phyloP scores from a whole-genome alignment of 805 yeast species.

The Wickerhamomyces sydowiorum region DNA sequence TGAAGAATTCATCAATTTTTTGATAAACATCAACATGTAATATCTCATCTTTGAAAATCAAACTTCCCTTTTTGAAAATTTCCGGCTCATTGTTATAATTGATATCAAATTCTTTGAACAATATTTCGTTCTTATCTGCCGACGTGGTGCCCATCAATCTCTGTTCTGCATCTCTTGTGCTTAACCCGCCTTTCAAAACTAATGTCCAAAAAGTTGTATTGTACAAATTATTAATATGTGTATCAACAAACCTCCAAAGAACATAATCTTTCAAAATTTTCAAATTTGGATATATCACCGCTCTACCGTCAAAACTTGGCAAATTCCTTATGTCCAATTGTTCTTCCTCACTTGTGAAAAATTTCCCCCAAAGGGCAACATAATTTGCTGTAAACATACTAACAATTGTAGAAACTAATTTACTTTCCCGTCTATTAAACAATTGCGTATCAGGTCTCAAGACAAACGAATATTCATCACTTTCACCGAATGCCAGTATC shows the following conservation, averaged over 20 bases:
- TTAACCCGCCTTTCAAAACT: slow-evolving; percentile 60
- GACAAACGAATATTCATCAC: slow-evolving; percentile 90
- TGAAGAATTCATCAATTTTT: slow-evolving; percentile 29
- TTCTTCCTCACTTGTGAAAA: slow-evolving; percentile 37
- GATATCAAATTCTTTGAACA: slow-evolving; percentile 71
- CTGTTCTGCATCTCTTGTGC: slow-evolving; percentile 78
- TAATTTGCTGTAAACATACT: slow-evolving; percentile 79
- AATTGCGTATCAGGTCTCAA: slow-evolving; percentile 56
- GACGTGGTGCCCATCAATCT: slow-evolving; percentile 72
- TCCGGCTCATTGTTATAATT: slow-evolving; percentile 91
- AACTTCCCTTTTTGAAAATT: slow-evolving; percentile 74
- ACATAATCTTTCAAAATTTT: slow-evolving; percentile 70
- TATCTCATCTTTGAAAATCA: slow-evolving; percentile 47
- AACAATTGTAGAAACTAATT: slow-evolving; percentile 75
- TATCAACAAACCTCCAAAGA: slow-evolving; percentile 94
- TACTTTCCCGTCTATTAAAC: slow-evolving; percentile 78
- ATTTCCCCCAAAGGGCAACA: slow-evolving; percentile 56
- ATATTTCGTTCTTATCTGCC: slow-evolving; percentile 81
- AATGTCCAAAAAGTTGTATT: slow-evolving; percentile 91
- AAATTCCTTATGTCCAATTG: slow-evolving; percentile 42
- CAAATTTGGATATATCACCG: slow-evolving; percentile 73
- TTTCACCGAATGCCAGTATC: slow-evolving; percentile 84
- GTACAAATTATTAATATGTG: slow-evolving; percentile 91
- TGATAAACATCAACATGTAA: slow-evolving; percentile 35
- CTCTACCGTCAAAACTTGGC: slow-evolving; percentile 90